These are phyloP conservation scores for Cyclocybe cylindracea DNA, from an alignment of 768 basidiomycete genomes.

Conservation along the genomic window DNA sequence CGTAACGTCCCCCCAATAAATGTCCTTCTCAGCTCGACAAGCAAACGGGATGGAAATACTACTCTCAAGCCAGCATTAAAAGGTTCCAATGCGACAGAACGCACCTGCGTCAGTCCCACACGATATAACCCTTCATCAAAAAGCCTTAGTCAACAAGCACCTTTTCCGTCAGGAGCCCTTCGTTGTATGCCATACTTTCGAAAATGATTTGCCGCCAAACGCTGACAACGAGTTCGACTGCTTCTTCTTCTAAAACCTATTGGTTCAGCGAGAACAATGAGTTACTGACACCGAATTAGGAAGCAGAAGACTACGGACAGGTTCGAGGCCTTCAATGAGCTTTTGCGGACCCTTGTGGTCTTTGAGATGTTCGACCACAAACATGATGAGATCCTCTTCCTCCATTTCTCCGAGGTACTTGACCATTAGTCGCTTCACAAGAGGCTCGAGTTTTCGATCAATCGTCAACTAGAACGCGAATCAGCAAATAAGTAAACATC, in stretches of 20 bases:
- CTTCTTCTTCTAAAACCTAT: constrained; percentile 93
- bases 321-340: constrained; percentile 87
- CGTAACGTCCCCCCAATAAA: constrained; percentile 30
- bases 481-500: constrained; percentile 1
- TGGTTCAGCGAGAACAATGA: constrained; percentile 4
- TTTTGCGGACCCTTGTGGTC: constrained; percentile 87
- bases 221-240: constrained; percentile 69
- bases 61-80: constrained; percentile 39
- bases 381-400: constrained; percentile 93
- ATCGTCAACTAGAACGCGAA: constrained; percentile 59
- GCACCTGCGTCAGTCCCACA: constrained; percentile 52
- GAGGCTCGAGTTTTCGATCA: constrained; percentile 82
- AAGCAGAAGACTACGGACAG: constrained; percentile 57
- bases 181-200: constrained; percentile 91
- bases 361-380: constrained; percentile 88
- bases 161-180: constrained; percentile 84
- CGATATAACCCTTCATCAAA: constrained; percentile 18
- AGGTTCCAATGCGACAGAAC: constrained; percentile 54
- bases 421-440: constrained; percentile 80
- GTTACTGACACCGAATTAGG: neutral
- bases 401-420: constrained; percentile 91
- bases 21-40: constrained; percentile 22
- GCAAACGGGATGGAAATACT: constrained; percentile 22
- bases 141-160: constrained; percentile 70
- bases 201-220: constrained; percentile 94